These are phyloP conservation scores for Ophidiomyces ophidiicola DNA, from an alignment of 2,329 filamentous ascomycete species.

Conservation along the genomic window DNA sequence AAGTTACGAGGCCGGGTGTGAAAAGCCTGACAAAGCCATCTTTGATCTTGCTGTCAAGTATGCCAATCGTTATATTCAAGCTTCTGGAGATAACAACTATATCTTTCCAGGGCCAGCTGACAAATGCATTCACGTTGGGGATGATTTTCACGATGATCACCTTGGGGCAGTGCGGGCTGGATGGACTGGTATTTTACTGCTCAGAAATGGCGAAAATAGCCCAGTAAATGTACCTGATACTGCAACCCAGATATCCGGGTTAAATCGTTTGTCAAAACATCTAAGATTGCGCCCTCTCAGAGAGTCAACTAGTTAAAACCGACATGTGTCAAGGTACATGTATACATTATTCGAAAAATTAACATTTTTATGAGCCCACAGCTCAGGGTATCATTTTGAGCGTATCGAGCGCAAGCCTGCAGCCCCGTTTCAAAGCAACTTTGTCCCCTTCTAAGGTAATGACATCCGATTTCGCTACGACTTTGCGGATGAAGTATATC, in stretches of 20 bases:
- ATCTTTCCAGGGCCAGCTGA: slow-evolving; percentile 16
- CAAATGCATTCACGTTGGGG: slow-evolving; percentile 33
- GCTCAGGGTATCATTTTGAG: slow-evolving; percentile 25
- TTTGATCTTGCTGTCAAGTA: slow-evolving; percentile 30
- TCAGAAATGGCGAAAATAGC: slow-evolving; percentile 9
- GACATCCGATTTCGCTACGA: slow-evolving; percentile 54
- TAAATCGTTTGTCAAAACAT: neutral
- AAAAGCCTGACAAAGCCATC: slow-evolving; percentile 32
- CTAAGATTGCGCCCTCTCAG: neutral
- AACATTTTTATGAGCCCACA: slow-evolving; percentile 1
- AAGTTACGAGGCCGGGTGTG: slow-evolving; percentile 36
- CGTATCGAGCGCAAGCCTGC: slow-evolving; percentile 31
- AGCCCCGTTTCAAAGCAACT: slow-evolving; percentile 39
- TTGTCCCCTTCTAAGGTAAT: slow-evolving; percentile 40
- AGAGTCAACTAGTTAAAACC: neutral
- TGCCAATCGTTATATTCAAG: slow-evolving; percentile 17
- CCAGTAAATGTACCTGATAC: neutral
- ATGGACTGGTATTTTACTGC: slow-evolving; percentile 23
- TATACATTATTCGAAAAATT: neutral
- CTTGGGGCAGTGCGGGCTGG: slow-evolving; percentile 28
- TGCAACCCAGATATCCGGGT: neutral
- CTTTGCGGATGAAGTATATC: slow-evolving; percentile 67
- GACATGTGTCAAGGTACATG: neutral
- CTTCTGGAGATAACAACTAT: neutral
- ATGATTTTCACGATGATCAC: slow-evolving; percentile 34